Evolutionary conservation across 192 early-diverging fungal species (phyloP), one percentile per base, ranked within the genome.

Genomic region (Coemansia sp.): DNA sequence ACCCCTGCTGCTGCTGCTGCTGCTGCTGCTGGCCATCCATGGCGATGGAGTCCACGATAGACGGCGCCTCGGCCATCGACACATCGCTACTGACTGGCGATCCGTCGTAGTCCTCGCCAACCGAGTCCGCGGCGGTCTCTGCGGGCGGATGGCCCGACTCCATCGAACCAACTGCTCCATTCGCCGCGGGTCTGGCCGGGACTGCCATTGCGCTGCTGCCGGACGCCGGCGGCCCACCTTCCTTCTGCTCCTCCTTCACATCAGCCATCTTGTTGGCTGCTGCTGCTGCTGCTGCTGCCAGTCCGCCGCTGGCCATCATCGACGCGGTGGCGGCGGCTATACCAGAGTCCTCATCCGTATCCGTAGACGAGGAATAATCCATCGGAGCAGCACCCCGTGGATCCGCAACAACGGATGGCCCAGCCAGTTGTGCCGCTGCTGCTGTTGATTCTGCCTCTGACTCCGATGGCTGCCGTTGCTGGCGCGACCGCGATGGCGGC

Each of bases 281-380:
- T n/a, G n/a, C n/a, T n/a, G n/a, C n/a, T n/a, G n/a, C 48, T 15
- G 16, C 18, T 50, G 26, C 26, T 26, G 3, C 26, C 26, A 26
- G 26, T 26, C 26, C 47, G 47, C 37, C 10, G 26, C 32, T 59
- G 11, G 67, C 59, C 53, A 79, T 54, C 12, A 43, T 40, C 0
- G 65, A 44, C 8, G 74, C 77, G 3, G 72, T 26, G 26, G 26
- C 32, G 0, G 77, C 77, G 2, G 77, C 77, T 19, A 80, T 80
- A 0, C 77, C 77, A 18, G 56, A 32, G 18, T 80, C 77, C 44
- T 75, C 72, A 26, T 80, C 77, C 2, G 77, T 80, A n/a, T 74
- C 72, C 8, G 52, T 66, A 5, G 52, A 26, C 6, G 52, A 54
- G 7, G 19, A 54, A 8, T 54, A 19, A 26, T 26, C 26, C 26